Evolutionary conservation across 805 yeast species (phyloP), one percentile per base, ranked within the genome.

Genomic region (Brettanomyces naardenensis): DNA sequence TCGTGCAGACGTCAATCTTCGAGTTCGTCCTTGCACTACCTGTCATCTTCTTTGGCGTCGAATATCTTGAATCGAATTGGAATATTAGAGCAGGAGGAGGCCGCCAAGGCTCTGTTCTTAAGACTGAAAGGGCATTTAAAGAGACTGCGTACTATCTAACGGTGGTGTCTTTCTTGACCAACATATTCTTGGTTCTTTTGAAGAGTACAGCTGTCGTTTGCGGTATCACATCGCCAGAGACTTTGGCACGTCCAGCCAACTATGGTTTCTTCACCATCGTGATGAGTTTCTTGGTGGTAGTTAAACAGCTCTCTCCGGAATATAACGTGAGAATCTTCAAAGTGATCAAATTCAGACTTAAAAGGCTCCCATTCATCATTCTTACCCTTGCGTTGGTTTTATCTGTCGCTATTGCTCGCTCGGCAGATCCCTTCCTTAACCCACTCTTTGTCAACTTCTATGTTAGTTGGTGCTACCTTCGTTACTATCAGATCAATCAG

Each of bases 401-500:
- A 11, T 47, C 90, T 19, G 74, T 80, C 43, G 43, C 69, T 3
- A 34, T 63, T 1, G 48, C 66, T 27, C 15, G 33, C 19, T 49
- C 66, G 17, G 58, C 71, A 22, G 65, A 69, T 43, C 81, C 85
- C 35, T 61, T 69, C 29, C 46, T 80, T 5, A 25, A 13, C 9
- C 86, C 86, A 11, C 62, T 78, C 6, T 59, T 59, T 17, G 61
- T 63, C 18, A 76, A 80, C 33, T 87, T 89, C 49, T 58, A 84
- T 35, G 63, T 75, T 2, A 66, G 89, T 14, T 89, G 90, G 85
- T 53, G 62, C 33, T 90, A 87, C 54, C 66, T 89, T 48, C 70
- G 97, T 46, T 89, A 86, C 58, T 78, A 63, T 63, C 92, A 87
- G 51, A 52, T 70, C 13, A 68, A 73, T 33, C 59, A 51, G 20